phyloP scores from a whole-genome alignment of 176 grass and related monocot genomes.

The Alopecurus myosuroides region DNA sequence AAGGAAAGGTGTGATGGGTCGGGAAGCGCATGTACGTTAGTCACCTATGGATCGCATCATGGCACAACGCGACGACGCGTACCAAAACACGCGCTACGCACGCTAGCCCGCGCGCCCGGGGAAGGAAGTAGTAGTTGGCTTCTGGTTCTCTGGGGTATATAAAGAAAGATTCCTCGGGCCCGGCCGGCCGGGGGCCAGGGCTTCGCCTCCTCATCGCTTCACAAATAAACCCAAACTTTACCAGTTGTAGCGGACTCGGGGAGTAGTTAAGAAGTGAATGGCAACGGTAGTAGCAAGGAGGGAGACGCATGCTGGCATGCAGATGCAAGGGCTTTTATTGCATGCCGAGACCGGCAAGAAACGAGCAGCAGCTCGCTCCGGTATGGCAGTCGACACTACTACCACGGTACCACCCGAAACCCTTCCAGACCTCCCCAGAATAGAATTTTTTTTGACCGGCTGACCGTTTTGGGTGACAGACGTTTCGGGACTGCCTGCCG shows the following conservation, averaged over 20 bases:
- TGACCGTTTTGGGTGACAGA: slow-evolving; percentile 22
- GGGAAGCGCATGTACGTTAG: slow-evolving; percentile 26
- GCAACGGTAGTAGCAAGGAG: too few relatives aligned
- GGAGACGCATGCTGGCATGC: too few relatives aligned
- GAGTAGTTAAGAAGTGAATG: too few relatives aligned
- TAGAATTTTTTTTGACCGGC: background rate
- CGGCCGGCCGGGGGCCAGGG: background rate
- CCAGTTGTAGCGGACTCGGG: background rate
- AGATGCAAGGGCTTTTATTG: background rate
- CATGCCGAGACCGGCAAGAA: background rate
- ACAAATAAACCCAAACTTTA: background rate
- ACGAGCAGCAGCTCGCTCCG: background rate
- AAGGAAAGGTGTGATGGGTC: slow-evolving; percentile 15
- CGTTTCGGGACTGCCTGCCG: background rate
- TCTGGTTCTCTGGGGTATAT: background rate
- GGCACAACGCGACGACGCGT: background rate
- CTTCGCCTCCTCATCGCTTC: background rate
- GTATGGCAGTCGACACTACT: background rate
- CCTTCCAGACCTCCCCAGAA: background rate
- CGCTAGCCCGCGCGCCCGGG: background rate
- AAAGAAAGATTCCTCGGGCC: slow-evolving; percentile 33
- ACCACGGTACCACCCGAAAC: background rate
- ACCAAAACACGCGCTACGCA: background rate
- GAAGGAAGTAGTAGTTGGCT: background rate
- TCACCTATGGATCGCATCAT: slow-evolving; percentile 37